Evolutionary conservation across 1,284 basidiomycete genomes (phyloP).

Genomic region (Apiotrichum sp.): DNA sequence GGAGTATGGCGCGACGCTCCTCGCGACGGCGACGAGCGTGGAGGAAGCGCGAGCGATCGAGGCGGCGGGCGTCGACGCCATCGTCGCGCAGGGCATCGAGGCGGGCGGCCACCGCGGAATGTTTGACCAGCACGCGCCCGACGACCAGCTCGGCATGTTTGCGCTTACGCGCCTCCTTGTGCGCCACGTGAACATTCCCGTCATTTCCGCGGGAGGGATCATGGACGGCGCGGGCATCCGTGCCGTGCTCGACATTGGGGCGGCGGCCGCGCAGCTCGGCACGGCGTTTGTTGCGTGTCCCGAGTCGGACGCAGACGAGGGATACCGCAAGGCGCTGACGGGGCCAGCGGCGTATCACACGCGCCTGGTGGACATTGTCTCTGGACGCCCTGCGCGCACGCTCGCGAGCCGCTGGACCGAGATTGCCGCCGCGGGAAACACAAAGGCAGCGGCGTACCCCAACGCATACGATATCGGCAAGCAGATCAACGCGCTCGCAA

Average conservation of each 20-base stretch:
- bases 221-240: conserved; percentile 28
- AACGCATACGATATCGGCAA: conserved; percentile 35
- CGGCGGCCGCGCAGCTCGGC: conserved; percentile 33
- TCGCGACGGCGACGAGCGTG: conserved; percentile 30
- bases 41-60: conserved; percentile 25
- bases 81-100: conserved; percentile 38
- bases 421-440: conserved; percentile 2
- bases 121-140: conserved; percentile 24
- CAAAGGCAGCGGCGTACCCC: conserved; percentile 26
- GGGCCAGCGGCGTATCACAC: conserved; percentile 18
- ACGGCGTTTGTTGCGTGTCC: conserved; percentile 32
- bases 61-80: conserved; percentile 25
- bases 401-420: conserved; percentile 26
- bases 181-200: conserved; percentile 14
- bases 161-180: conserved; percentile 23
- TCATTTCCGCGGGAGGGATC: conserved; percentile 38
- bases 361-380: conserved; percentile 22
- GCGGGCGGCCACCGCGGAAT: conserved; percentile 40
- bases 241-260: conserved; percentile 25
- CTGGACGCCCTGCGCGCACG: conserved; percentile 32
- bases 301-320: conserved; percentile 31
- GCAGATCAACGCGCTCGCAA: conserved; percentile 30
- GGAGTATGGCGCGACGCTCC: conserved; percentile 16
- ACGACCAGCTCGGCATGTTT: conserved; percentile 27
- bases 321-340: conserved; percentile 21